Evolutionary conservation across 495 filamentous ascomycete species (phyloP).

Genomic region (Jackrogersella multiformis): DNA sequence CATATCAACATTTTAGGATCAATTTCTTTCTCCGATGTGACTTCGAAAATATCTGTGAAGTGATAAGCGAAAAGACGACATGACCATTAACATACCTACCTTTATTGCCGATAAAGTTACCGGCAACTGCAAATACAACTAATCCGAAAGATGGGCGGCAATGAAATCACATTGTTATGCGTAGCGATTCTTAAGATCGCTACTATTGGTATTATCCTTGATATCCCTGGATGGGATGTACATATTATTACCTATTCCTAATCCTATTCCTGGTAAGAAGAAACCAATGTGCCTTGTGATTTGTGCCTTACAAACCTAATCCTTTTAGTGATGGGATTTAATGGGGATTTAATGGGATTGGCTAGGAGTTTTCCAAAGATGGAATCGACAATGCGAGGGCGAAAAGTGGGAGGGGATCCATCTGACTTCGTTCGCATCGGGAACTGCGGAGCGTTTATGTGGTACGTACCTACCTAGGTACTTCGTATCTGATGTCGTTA

Average conservation of each 20-base stretch:
- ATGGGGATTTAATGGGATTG: not conserved
- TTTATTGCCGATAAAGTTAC: not conserved
- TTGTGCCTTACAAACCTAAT: constrained; percentile 22
- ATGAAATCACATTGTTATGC: constrained; percentile 5
- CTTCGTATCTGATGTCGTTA: not conserved
- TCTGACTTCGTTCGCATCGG: not conserved
- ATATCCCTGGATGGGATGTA: no score
- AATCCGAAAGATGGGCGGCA: not conserved
- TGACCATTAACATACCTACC: not conserved
- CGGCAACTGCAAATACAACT: not conserved
- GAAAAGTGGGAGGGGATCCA: not conserved
- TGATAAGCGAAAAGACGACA: not conserved
- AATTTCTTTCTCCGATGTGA: constrained; percentile 12
- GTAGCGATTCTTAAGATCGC: constrained; percentile 7
- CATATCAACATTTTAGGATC: constrained; percentile 16
- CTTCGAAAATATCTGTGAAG: constrained; percentile 9
- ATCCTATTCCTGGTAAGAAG: constrained; percentile 1
- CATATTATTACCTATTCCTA: no score
- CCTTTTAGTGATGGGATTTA: not conserved
- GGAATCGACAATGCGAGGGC: not conserved
- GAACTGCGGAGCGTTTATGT: no score
- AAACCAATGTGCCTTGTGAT: constrained; percentile 27
- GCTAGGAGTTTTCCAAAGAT: not conserved
- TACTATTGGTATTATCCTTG: not conserved
- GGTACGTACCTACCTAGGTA: not conserved